Conservation (phyloP, 1,284 basidiomycete species). For the Tilletia caries region DNA sequence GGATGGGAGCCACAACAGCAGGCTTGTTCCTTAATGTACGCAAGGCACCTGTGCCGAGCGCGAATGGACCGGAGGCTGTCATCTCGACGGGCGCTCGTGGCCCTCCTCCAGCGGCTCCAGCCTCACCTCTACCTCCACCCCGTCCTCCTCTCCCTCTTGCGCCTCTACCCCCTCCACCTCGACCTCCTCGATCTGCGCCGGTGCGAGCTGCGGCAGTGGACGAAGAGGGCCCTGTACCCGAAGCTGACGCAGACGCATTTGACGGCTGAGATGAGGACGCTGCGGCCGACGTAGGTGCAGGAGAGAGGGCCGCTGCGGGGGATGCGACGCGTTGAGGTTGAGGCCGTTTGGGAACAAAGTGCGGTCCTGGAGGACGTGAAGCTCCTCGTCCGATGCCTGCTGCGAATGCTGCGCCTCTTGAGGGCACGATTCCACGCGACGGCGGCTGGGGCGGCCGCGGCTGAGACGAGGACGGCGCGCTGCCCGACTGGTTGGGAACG, state of each 20-base stretch:
- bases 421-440: background rate
- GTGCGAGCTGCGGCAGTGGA: background rate
- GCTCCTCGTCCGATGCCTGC: slow-evolving; percentile 6
- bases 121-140: slow-evolving; percentile 29
- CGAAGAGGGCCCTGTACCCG: background rate
- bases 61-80: slow-evolving; percentile 84
- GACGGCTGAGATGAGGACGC: background rate
- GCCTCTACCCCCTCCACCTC: slow-evolving; percentile 31
- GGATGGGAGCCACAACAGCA: slow-evolving; percentile 68
- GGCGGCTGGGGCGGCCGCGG: background rate
- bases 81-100: slow-evolving; percentile 61
- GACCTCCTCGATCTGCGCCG: slow-evolving; percentile 21
- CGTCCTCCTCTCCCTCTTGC: slow-evolving; percentile 30
- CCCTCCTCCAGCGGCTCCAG: slow-evolving; percentile 28
- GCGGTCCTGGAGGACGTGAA: background rate
- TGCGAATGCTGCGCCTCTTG: slow-evolving; percentile 6
- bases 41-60: slow-evolving; percentile 67
- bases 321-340: background rate
- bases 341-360: slow-evolving; percentile 3
- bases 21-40: background rate
- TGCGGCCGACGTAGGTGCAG: background rate
- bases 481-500: background rate
- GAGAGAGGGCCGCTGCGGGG: background rate
- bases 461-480: background rate
- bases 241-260: no score